Conservation (phyloP, 176 grass and related monocot genomes). For the Thinopyrum elongatum region DNA sequence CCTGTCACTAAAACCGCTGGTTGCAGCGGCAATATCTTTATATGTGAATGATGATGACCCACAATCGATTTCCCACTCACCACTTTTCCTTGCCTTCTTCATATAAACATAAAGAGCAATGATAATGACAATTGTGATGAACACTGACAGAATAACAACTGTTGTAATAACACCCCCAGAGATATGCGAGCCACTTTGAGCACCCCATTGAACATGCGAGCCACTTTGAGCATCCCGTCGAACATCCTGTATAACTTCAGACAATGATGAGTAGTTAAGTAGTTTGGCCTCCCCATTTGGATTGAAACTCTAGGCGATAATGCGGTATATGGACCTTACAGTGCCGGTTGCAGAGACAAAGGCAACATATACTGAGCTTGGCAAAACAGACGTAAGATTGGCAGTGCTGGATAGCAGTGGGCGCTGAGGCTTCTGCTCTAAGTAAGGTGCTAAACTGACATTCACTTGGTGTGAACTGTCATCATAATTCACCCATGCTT, state of each 20-base stretch:
- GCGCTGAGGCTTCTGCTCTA: neutral
- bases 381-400: neutral
- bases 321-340: neutral
- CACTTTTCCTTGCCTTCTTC: neutral
- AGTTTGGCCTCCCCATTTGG: neutral
- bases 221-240: neutral
- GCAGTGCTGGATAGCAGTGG: neutral
- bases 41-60: neutral
- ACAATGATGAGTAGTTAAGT: neutral
- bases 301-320: neutral
- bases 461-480: neutral
- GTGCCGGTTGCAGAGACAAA: neutral
- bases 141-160: neutral
- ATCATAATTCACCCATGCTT: slow-evolving; percentile 32
- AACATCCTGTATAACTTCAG: neutral
- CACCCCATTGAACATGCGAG: neutral
- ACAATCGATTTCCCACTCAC: neutral
- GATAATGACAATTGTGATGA: neutral
- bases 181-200: neutral
- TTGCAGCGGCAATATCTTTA: neutral
- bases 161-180: neutral
- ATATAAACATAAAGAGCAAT: neutral
- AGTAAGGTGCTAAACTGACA: neutral
- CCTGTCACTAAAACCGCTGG: neutral
- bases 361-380: neutral